Conservation (phyloP, 2,329 filamentous ascomycete genomes). For the Hirsutella rhossiliensis region DNA sequence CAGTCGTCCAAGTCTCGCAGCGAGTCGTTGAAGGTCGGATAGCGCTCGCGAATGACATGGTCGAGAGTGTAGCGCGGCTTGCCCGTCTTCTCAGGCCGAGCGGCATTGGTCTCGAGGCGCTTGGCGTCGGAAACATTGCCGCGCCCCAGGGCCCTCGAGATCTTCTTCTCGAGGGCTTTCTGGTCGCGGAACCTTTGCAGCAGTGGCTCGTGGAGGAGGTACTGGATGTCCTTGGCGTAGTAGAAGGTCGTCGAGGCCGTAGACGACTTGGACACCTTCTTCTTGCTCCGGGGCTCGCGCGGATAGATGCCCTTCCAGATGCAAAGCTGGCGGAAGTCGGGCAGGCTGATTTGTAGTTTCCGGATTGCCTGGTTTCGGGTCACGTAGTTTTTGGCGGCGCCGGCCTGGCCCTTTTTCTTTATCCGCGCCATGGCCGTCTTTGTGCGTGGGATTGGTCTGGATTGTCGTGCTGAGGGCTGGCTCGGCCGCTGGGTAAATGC, state of each 20-base stretch:
- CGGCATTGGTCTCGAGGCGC: slow-evolving; percentile 75
- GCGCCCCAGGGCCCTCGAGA: slow-evolving; percentile 78
- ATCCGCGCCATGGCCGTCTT: slow-evolving; percentile 52
- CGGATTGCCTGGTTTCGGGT: slow-evolving; percentile 93
- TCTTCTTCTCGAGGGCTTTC: slow-evolving; percentile 96
- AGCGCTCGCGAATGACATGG: slow-evolving; percentile 95
- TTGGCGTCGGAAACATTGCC: slow-evolving; percentile 84
- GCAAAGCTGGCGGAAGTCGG: slow-evolving; percentile 94
- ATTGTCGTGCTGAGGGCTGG: slow-evolving; percentile 8
- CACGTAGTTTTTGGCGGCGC: slow-evolving; percentile 96
- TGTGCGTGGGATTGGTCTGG: not conserved
- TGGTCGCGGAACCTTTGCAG: slow-evolving; percentile 93
- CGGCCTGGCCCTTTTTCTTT: slow-evolving; percentile 87
- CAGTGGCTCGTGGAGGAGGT: slow-evolving; percentile 91
- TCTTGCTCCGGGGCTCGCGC: slow-evolving; percentile 90
- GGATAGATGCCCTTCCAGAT: slow-evolving; percentile 99
- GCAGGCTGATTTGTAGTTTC: slow-evolving; percentile 93
- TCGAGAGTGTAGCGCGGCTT: slow-evolving; percentile 85
- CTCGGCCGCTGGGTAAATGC: slow-evolving; percentile 8
- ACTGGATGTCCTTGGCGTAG: slow-evolving; percentile 92
- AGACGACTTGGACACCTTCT: slow-evolving; percentile 87
- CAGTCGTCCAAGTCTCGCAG: slow-evolving; percentile 93
- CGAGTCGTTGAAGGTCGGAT: slow-evolving; percentile 92
- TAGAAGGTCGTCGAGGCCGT: slow-evolving; percentile 88
- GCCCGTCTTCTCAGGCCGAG: slow-evolving; percentile 78